phyloP scores from a whole-genome alignment of 495 filamentous ascomycete genomes.

The Aspergillus haitiensis region DNA sequence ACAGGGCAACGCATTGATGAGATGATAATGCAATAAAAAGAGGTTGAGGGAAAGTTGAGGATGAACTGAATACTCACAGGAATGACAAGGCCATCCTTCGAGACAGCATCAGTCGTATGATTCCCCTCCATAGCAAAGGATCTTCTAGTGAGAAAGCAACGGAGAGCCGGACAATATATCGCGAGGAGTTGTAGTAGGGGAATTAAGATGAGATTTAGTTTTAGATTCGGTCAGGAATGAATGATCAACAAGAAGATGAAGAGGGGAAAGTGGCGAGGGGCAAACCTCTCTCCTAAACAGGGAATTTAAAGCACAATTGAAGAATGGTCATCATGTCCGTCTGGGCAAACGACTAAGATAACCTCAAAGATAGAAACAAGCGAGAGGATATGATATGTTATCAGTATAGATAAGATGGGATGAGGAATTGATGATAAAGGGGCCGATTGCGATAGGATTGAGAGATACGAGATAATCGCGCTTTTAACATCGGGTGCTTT shows the following conservation, averaged over 20 bases:
- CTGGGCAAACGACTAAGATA: conserved; percentile 1
- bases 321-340: neutral
- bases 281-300: neutral
- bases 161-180: neutral
- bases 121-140: conserved; percentile 24
- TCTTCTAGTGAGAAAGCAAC: neutral
- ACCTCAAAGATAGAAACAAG: neutral
- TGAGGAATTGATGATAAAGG: neutral
- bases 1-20: neutral
- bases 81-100: conserved; percentile 66
- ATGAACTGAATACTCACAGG: conserved; percentile 50
- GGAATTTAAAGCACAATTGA: neutral
- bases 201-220: no score
- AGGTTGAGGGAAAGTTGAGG: no score
- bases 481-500: no score
- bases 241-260: neutral
- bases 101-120: conserved; percentile 53
- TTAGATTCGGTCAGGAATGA: no score
- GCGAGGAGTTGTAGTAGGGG: neutral
- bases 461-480: neutral
- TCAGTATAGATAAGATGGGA: neutral
- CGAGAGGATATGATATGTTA: neutral
- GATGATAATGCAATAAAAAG: no score
- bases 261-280: neutral
- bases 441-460: neutral